Base-by-base conservation (phyloP, 225 moss, liverwort and hornwort species). In the Climacium dendroides region DNA sequence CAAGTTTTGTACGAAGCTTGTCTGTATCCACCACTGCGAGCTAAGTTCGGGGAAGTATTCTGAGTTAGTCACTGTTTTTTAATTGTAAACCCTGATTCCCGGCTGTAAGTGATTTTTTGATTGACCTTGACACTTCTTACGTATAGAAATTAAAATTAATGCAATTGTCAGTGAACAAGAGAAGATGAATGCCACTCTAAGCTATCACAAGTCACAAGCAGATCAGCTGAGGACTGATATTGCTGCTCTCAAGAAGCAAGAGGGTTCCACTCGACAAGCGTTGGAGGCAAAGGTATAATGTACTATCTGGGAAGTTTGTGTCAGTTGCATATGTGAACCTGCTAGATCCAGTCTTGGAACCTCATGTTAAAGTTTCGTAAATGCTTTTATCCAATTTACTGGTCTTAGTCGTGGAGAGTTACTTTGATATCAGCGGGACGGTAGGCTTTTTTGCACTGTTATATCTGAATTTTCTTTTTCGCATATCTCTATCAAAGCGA, bases 171-270 rank as follows among this genome's bases (percentile, higher is more conserved):
- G 95, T 90, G 96, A 97, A 74, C 96, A 97, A 93, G 96, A 97
- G 90, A 96, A 97, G 88, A 85, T 97, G 91, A 95, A 94, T 92
- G 97, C 95, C 35, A 94, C 95, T 89, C 85, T 91, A 82, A 94
- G 91, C 85, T 94, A 94, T 84, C 92, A 95, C 82, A 95, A 92
- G 86, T 96, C 96, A 88, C 95, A 97, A 88, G 95, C 94, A 88
- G 97, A 96, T 87, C 97, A 97, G 89, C 79, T 96, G 87, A 95
- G 91, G 91, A 90, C 89, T 88, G 97, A 97, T 74, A 96, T 97
- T 89, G 89, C 89, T 80, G 94, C 90, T 73, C 94, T 89, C 43
- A 94, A 88, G 90, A 96, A 92, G 85, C 93, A 94, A 69, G 90
- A 92, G 69, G 52, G 86, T 66, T 94, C 95, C 83, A 92, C 90